Evolutionary conservation across 2,329 filamentous ascomycete genomes (phyloP), one percentile per base, ranked within the genome.

Genomic region (Colletotrichum liaoningense): DNA sequence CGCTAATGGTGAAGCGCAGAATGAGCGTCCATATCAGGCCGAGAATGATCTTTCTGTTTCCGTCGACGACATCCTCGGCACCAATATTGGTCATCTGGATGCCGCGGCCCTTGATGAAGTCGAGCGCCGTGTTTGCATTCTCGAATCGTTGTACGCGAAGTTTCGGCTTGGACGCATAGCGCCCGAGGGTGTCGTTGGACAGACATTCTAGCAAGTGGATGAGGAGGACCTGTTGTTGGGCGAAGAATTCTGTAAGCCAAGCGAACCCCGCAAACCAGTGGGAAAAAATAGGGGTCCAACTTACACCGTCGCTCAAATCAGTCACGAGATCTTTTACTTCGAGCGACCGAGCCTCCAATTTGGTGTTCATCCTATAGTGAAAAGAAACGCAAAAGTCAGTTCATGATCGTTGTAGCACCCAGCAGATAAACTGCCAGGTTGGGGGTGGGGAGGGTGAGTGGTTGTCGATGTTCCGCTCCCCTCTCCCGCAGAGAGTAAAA

Each of bases 81-180:
- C 97, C 97, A 79, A 98, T 98, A 78, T 99, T 99, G 77, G 95
- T 98, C 93, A 99, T 94, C 82, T 98, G 96, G 76, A 99, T 98
- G 24, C 95, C 93, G 78, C 95, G 89, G 71, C 91, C 92, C 81
- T 94, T 97, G 86, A 99, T 95, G 79, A 97, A 99, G 83, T 98
- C 93, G 75, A 99, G 91, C 63, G 95, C 94, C 78, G 95, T 93
- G 86, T 98, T 98, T 83, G 97, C 96, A 89, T 99, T 99, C 83
- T 99, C 97, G 84, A 98, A 99, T 78, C 92, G 93, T 86, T 99
- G 97, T 65, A 99, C 97, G 71, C 97, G 95, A 77, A 99, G 89
- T 85, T 98, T 98, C 52, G 97, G 97, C 79, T 96, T 97, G 67
- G 96, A 94, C 75, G 97, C 97, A 90, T 99, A 99, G 82, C 96